Conservation (phyloP, 169 alveolate species). For the Cryptosporidium ubiquitum region DNA sequence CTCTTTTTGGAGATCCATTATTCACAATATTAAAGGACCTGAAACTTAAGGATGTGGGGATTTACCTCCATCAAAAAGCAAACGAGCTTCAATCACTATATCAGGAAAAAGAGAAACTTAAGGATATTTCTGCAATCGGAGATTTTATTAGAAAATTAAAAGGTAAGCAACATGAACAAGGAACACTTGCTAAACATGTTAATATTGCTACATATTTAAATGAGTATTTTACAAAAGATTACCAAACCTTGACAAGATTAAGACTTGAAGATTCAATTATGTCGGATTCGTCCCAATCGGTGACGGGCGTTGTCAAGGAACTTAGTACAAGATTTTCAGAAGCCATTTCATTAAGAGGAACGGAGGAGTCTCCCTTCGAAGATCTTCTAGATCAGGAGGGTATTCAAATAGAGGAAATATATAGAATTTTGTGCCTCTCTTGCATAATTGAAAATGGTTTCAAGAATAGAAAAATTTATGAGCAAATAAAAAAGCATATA, state of each 20-base stretch:
- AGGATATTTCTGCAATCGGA: conserved; percentile 86
- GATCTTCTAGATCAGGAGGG: conserved; percentile 75
- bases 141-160: conserved; percentile 87
- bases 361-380: conserved; percentile 48
- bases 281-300: conserved; percentile 53
- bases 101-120: conserved; percentile 83
- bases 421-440: conserved; percentile 78
- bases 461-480: conserved; percentile 65
- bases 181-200: conserved; percentile 87
- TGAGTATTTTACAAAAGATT: conserved; percentile 80
- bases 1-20: conserved; percentile 78
- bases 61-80: conserved; percentile 86
- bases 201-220: conserved; percentile 86
- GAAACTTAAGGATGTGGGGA: conserved; percentile 84
- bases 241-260: conserved; percentile 79
- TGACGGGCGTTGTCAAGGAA: conserved; percentile 34
- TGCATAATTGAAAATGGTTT: conserved; percentile 78
- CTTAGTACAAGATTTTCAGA: conserved; percentile 34
- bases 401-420: conserved; percentile 73
- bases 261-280: conserved; percentile 84
- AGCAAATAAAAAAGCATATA: conserved; percentile 54
- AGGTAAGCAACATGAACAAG: conserved; percentile 87
- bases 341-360: conserved; percentile 30
- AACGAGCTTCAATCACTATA: conserved; percentile 86
- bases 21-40: conserved; percentile 83